Conservation (phyloP, 2,329 filamentous ascomycete genomes). For the Ophiognomonia clavigignenti-juglandacearum region DNA sequence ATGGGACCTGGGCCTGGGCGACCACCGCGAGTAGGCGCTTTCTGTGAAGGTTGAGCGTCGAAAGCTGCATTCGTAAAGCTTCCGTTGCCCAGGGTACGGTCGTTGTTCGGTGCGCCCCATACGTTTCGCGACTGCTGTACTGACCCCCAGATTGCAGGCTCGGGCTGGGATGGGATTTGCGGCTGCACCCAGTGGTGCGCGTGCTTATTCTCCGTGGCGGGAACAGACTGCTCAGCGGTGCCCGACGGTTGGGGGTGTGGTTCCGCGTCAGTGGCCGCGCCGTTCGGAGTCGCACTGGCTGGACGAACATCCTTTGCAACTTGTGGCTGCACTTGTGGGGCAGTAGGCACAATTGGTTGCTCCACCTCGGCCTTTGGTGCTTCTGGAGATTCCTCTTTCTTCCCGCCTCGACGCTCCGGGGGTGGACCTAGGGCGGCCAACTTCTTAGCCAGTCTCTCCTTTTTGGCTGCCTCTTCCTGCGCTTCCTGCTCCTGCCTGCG, state of each 20-base stretch:
- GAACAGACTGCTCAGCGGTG: constrained; percentile 14
- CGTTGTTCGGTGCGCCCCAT: constrained; percentile 70
- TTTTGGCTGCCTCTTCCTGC: constrained; percentile 65
- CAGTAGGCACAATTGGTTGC: constrained; percentile 20
- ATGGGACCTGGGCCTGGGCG: constrained; percentile 38
- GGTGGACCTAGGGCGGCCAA: constrained; percentile 64
- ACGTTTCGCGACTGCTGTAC: constrained; percentile 54
- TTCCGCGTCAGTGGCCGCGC: constrained; percentile 14
- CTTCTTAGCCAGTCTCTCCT: constrained; percentile 68
- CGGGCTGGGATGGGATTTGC: constrained; percentile 33
- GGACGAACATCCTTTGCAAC: constrained; percentile 18
- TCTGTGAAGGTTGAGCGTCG: constrained; percentile 31
- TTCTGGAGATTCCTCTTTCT: constrained; percentile 48
- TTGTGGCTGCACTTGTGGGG: neutral
- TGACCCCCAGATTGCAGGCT: constrained; percentile 48
- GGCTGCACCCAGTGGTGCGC: constrained; percentile 32
- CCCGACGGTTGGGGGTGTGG: constrained; percentile 4
- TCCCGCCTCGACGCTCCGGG: constrained; percentile 54
- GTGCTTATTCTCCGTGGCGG: constrained; percentile 25
- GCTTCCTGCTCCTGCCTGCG: constrained; percentile 64
- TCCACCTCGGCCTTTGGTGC: constrained; percentile 25
- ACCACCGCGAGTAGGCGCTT: constrained; percentile 26
- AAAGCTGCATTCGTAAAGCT: constrained; percentile 64
- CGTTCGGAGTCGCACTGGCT: constrained; percentile 20
- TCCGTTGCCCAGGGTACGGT: constrained; percentile 70